These are phyloP conservation scores for Boletus reticulatus DNA, from an alignment of 768 basidiomycete genomes.

Conservation along the genomic window DNA sequence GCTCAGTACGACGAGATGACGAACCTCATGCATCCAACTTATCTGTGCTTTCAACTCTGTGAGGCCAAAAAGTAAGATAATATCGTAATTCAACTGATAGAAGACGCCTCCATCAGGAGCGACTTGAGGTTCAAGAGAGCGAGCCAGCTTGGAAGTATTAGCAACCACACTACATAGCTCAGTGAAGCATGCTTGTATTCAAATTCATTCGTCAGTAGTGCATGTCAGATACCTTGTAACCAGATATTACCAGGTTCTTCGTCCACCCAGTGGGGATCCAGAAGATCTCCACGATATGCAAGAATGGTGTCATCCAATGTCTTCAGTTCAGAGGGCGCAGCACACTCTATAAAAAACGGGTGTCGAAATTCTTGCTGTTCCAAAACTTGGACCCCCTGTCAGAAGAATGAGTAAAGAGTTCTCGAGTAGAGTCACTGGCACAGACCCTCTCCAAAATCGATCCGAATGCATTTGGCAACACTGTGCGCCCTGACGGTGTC, in stretches of 20 bases:
- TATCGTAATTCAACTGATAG: constrained; percentile 25
- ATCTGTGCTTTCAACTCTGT: constrained; percentile 47
- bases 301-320: constrained; percentile 9
- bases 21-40: constrained; percentile 36
- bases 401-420: background rate
- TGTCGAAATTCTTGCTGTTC: constrained; percentile 20
- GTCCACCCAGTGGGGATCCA: constrained; percentile 12
- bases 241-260: constrained; percentile 7
- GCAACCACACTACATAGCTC: constrained; percentile 13
- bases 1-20: background rate
- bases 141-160: constrained; percentile 7
- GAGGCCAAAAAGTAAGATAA: constrained; percentile 40
- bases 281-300: constrained; percentile 13
- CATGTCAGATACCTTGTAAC: too few species aligned
- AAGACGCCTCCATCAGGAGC: background rate
- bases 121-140: background rate
- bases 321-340: background rate
- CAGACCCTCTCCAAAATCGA: constrained; percentile 36
- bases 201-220: background rate
- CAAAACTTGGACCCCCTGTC: constrained; percentile 16
- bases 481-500: constrained; percentile 24
- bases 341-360: background rate
- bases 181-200: constrained; percentile 3
- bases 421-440: too few species aligned
- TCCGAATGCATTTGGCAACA: constrained; percentile 35